Evolutionary conservation across 805 yeast genomes (phyloP), one percentile per base, ranked within the genome.

Genomic region (Yamadazyma nakazawae): DNA sequence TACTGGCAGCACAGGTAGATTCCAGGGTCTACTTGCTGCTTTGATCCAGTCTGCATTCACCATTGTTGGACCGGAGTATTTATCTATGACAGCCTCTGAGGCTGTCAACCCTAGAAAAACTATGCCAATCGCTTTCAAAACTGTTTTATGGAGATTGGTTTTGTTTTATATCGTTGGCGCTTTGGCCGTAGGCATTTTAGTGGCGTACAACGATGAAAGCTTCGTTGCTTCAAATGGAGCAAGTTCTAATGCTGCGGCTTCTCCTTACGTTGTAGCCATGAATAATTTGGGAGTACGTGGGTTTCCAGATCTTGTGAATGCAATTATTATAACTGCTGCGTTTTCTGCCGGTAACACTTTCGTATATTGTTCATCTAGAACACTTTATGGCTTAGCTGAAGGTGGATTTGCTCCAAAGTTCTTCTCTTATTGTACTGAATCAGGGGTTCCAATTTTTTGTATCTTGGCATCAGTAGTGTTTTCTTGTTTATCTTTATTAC

Each of bases 191-290:
- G 61, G 63, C 5, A 52, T 60, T 31, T 53, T 64, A 32, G 51
- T 54, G 31, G 63, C 64, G 32, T 60, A 56, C 47, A 60, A 61
- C 50, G 55, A 52, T 42, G 43, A 34, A 21, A 42, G 24, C 25
- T 53, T 46, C 47, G 48, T 52, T 47, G 53, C 54, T 51, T 52
- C 50, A 45, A 50, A 44, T 46, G 45, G 44, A 45, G 51, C 34
- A 42, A 56, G 48, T 44, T 58, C 59, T 1, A 41, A 56, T 16
- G 66, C 65, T 13, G 65, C 65, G 26, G 80, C 87, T 12, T 81
- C 90, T 12, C 96, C 96, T 0, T 88, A 84, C 58, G 94, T 87
- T 41, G 80, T 89, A 55, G 92, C 92, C 2, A 88, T 89, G 89
- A 66, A 69, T 46, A 74, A 73, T 46, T 66, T 88, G 57, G 76